Conservation (phyloP, 2,329 filamentous ascomycete genomes). For the Exophiala aquamarina region DNA sequence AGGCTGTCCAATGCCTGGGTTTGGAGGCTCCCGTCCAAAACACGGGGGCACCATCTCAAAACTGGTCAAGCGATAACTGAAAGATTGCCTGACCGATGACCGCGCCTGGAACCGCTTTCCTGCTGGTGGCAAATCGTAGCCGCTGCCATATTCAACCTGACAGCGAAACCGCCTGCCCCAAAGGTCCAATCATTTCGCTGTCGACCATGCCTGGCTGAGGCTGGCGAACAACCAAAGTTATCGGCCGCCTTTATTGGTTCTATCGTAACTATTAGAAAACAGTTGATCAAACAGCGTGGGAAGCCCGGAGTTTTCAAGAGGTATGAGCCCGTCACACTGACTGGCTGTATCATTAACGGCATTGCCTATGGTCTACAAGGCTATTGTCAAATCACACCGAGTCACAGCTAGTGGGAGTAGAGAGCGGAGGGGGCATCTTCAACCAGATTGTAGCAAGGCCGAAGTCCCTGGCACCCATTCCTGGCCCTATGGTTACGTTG, state of each 20-base stretch:
- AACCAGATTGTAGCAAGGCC: too few relatives aligned
- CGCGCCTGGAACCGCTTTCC: conserved; percentile 7
- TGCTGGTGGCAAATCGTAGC: conserved; percentile 17
- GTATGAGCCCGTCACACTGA: conserved; percentile 2
- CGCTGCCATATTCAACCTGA: conserved; percentile 9
- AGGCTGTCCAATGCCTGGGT: conserved; percentile 14
- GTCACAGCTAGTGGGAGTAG: too few relatives aligned
- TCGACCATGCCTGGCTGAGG: not conserved
- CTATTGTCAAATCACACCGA: too few relatives aligned
- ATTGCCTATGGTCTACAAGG: too few relatives aligned
- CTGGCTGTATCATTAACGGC: not conserved
- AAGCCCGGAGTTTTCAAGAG: conserved; percentile 14
- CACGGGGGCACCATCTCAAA: not conserved
- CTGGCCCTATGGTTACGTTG: too few relatives aligned
- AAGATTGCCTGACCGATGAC: not conserved
- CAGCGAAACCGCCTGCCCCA: conserved; percentile 1
- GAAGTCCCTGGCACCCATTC: too few relatives aligned
- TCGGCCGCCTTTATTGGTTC: conserved; percentile 15
- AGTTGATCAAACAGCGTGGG: not conserved
- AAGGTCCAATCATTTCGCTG: conserved; percentile 11
- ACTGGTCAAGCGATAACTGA: not conserved
- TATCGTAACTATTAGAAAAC: conserved; percentile 11
- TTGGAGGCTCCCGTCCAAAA: conserved; percentile 2
- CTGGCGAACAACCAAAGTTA: not conserved
- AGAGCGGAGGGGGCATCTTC: too few relatives aligned